Conservation (phyloP, 768 basidiomycete genomes). For the Boletus edulis region DNA sequence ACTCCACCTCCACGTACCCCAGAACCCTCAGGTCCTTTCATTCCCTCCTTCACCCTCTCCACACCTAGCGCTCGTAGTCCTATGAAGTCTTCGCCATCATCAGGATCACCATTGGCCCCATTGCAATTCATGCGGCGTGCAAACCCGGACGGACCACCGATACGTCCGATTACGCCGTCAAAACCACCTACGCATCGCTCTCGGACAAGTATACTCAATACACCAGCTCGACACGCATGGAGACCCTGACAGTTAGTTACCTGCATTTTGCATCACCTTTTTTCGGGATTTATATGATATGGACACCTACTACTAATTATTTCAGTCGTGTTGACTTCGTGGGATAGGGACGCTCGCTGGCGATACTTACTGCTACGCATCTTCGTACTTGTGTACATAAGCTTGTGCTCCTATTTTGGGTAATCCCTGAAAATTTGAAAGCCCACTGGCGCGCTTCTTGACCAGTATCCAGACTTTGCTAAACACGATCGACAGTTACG, state of each 20-base stretch:
- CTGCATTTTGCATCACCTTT: constrained; percentile 13
- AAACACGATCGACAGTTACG: not conserved
- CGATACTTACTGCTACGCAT: constrained; percentile 22
- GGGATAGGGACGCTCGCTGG: constrained; percentile 26
- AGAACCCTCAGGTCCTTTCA: constrained; percentile 52
- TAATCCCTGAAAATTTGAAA: not conserved
- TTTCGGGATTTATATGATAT: constrained; percentile 18
- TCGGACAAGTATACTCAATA: constrained; percentile 38
- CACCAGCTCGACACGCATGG: constrained; percentile 59
- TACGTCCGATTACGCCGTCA: constrained; percentile 66
- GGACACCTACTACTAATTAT: constrained; percentile 24
- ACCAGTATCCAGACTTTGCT: not conserved
- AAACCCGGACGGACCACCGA: constrained; percentile 50
- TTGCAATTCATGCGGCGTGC: constrained; percentile 85
- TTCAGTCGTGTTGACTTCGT: constrained; percentile 29
- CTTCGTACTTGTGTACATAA: constrained; percentile 23
- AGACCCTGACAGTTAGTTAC: constrained; percentile 47
- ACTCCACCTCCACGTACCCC: constrained; percentile 59
- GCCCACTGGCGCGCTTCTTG: not conserved
- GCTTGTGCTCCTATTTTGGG: constrained; percentile 17
- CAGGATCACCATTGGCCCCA: constrained; percentile 74
- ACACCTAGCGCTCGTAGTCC: constrained; percentile 47
- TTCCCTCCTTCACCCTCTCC: constrained; percentile 68
- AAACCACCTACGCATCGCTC: constrained; percentile 50
- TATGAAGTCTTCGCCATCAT: constrained; percentile 50